phyloP scores from a whole-genome alignment of 352 stramenopile species.

The Stephanocyclus meneghinianus region DNA sequence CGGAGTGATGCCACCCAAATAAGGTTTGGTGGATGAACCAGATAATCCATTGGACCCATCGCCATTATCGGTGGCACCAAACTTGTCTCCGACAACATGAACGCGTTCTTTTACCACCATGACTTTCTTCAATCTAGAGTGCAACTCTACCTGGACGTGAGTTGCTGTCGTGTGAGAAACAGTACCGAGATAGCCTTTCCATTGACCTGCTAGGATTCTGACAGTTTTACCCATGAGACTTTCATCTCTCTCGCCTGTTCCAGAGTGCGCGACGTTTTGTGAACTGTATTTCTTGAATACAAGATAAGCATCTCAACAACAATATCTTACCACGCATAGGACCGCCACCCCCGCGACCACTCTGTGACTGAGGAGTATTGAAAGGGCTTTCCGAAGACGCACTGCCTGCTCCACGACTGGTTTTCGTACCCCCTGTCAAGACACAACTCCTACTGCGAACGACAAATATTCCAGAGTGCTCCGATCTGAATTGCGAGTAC shows the following conservation, averaged over 20 bases:
- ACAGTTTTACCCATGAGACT: slow-evolving; percentile 83
- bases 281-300: not conserved
- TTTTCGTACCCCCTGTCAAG: slow-evolving; percentile 66
- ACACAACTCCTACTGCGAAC: slow-evolving; percentile 81
- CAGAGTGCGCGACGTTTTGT: not conserved
- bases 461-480: slow-evolving; percentile 84
- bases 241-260: slow-evolving; percentile 66
- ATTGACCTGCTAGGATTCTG: slow-evolving; percentile 80
- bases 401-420: slow-evolving; percentile 46
- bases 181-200: slow-evolving; percentile 83
- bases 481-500: slow-evolving; percentile 80
- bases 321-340: slow-evolving; percentile 37
- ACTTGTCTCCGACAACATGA: slow-evolving; percentile 82
- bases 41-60: slow-evolving; percentile 37
- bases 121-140: slow-evolving; percentile 84
- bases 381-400: slow-evolving; percentile 67
- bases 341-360: slow-evolving; percentile 36
- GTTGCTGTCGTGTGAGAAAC: slow-evolving; percentile 81
- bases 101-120: slow-evolving; percentile 82
- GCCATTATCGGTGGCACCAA: slow-evolving; percentile 73
- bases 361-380: slow-evolving; percentile 69
- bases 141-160: slow-evolving; percentile 83
- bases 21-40: slow-evolving; percentile 40
- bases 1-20: slow-evolving; percentile 71
- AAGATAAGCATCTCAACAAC: not conserved